Evolutionary conservation across 495 filamentous ascomycete genomes (phyloP), one percentile per base, ranked within the genome.

Genomic region (Hyphodiscus hymeniophilus): DNA sequence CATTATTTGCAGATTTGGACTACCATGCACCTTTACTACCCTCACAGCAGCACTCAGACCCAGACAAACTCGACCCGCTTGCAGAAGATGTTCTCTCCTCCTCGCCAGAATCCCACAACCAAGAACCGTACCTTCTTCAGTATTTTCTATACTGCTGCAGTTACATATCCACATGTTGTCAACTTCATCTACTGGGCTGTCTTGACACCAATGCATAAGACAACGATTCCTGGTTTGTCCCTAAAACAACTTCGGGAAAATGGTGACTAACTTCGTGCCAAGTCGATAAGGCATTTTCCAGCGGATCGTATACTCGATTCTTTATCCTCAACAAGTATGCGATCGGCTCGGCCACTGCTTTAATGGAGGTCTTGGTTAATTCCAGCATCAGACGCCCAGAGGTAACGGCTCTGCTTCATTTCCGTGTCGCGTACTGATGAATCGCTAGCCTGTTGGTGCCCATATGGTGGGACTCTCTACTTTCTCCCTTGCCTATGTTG

Each of bases 341-440:
- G 3, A 43, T 70, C 39, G 68, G 66, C 15, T 59, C 67, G 2
- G 23, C 68, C 0, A 61, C 76, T 38, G 70, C 68, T 11, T 22
- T 71, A 8, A 31, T 70, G 31, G 75, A 77, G 56, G 62, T 76
- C 0, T 24, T 66, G 17, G 54, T 66, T 24, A 63, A 76, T 42
- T 73, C 71, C 51, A 72, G 68, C 56, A 70, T 76, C 51, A 70
- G 61, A 31, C 67, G 69, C 42, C 69, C 63, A 49, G 63, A 60
- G 24, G 74, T 75, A 54, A 63, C 60, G 59, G 4, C 7, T 12
- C 0, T 24, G 8, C 24, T 34, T 26, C 13, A 41, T 15, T 22
- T 18, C 6, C 5, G 22, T 23, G 17, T 3, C 23, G 13, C n/a
- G 16, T 13, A 24, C 50, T 52, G 20, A 54, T 13, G 6, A 28